Base-by-base conservation (phyloP, 768 basidiomycete species). In the Xanthoconium stramineum region DNA sequence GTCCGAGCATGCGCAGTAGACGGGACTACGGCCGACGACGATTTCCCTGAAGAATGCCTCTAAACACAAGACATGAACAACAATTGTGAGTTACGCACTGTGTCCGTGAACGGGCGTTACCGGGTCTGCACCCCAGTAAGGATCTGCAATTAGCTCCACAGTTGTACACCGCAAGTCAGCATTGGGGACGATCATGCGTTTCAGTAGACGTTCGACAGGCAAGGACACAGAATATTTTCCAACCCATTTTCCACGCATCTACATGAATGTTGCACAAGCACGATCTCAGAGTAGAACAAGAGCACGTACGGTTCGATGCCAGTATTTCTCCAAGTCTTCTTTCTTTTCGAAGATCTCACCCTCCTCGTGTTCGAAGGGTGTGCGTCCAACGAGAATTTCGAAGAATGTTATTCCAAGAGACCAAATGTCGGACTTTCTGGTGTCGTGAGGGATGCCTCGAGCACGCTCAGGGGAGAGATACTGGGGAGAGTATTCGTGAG, bases 401-500 rank as follows among this genome's bases (percentile, higher is more conserved):
- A 97, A 99, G 70, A 98, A 90, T 0, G 95, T 92, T 29, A 96
- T 76, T 46, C 88, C 88, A 3, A 91, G 83, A n/a, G 89, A 85
- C 86, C 88, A 91, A 44, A 92, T 76, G 59, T 89, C 96, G 1
- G 90, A 88, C 72, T 94, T 90, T 44, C 96, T 86, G 46, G 96
- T 98, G 68, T 99, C 96, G 63, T 99, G 96, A 8, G 84, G 83
- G 44, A 88, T 77, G 9, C 94, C 94, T 36, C 86, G 82, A 2
- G 96, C 94, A 5, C 97, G 85, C 70, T 95, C 91, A 0, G 96
- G 95, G 8, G 91, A 88, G 8, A 98, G 84, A 72, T 98, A 98
- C 88, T 94, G 58, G 28, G 32, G 29, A 20, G 7, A 24, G 35
- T 1, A n/a, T 24, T 43, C 43, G 19, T 47, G 10, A 45, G 45